These are phyloP conservation scores for Naematelia encephala DNA, from an alignment of 768 basidiomycete species.

Conservation along the genomic window DNA sequence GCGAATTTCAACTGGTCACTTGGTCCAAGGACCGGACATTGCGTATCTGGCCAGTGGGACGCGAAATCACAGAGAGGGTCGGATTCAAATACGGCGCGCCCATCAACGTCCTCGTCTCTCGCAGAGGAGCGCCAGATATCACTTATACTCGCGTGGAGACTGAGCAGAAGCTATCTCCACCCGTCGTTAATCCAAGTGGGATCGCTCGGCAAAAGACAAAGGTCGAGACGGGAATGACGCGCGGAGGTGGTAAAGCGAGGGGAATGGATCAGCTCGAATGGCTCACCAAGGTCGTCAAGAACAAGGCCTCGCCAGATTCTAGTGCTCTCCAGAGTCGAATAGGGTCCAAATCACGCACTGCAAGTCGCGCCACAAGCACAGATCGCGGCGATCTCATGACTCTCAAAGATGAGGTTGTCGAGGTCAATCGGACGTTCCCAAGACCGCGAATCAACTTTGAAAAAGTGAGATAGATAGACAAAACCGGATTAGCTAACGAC, in stretches of 20 bases:
- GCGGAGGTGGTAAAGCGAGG: slow-evolving; percentile 37
- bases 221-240: slow-evolving; percentile 43
- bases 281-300: slow-evolving; percentile 45
- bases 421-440: slow-evolving; percentile 33
- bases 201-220: slow-evolving; percentile 33
- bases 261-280: slow-evolving; percentile 49
- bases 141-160: slow-evolving; percentile 41
- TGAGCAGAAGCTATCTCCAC: slow-evolving; percentile 21
- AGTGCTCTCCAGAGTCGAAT: slow-evolving; percentile 29
- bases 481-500: not conserved
- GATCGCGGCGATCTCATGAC: slow-evolving; percentile 25
- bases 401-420: slow-evolving; percentile 38
- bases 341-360: slow-evolving; percentile 34
- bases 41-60: slow-evolving; percentile 81
- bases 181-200: slow-evolving; percentile 37
- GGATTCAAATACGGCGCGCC: slow-evolving; percentile 50
- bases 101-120: slow-evolving; percentile 49
- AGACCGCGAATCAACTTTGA: slow-evolving; percentile 61
- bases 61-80: slow-evolving; percentile 54
- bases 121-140: slow-evolving; percentile 48
- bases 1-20: slow-evolving; percentile 64
- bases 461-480: slow-evolving; percentile 57
- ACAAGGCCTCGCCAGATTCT: slow-evolving; percentile 25
- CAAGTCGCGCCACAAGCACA: slow-evolving; percentile 20
- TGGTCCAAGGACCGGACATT: slow-evolving; percentile 90